Conservation (phyloP, 2,329 filamentous ascomycete genomes). For the Colletotrichum destructivum region DNA sequence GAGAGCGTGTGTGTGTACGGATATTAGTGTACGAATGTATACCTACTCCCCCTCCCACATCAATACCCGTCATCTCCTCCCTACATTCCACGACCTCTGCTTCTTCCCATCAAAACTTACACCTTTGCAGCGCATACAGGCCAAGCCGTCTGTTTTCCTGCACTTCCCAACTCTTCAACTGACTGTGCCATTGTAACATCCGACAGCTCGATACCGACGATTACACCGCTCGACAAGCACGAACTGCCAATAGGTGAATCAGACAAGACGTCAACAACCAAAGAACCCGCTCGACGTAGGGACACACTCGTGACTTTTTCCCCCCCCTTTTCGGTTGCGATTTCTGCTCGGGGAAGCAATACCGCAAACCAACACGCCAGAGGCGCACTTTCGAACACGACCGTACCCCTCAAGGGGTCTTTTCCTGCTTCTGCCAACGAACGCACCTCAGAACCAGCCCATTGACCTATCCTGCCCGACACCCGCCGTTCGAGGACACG, state of each 20-base stretch:
- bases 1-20: too few species aligned
- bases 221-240: background rate
- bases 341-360: slow-evolving; percentile 10
- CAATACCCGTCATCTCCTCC: slow-evolving; percentile 42
- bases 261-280: background rate
- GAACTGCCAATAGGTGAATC: too few species aligned
- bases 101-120: slow-evolving; percentile 38
- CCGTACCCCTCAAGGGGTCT: background rate
- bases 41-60: slow-evolving; percentile 38
- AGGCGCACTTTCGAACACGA: slow-evolving; percentile 18
- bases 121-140: slow-evolving; percentile 31
- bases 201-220: slow-evolving; percentile 29
- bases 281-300: slow-evolving; percentile 29
- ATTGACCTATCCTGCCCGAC: slow-evolving; percentile 27
- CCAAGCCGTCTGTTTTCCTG: slow-evolving; percentile 26
- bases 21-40: background rate
- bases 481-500: slow-evolving; percentile 19
- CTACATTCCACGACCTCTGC: slow-evolving; percentile 41
- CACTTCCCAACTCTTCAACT: slow-evolving; percentile 20
- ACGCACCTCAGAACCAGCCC: slow-evolving; percentile 2
- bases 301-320: background rate
- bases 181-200: slow-evolving; percentile 26
- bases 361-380: slow-evolving; percentile 21
- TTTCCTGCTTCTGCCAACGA: background rate
- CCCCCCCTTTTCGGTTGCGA: background rate